phyloP scores from a whole-genome alignment of 768 basidiomycete species.

The Dacryopinax spathularia region DNA sequence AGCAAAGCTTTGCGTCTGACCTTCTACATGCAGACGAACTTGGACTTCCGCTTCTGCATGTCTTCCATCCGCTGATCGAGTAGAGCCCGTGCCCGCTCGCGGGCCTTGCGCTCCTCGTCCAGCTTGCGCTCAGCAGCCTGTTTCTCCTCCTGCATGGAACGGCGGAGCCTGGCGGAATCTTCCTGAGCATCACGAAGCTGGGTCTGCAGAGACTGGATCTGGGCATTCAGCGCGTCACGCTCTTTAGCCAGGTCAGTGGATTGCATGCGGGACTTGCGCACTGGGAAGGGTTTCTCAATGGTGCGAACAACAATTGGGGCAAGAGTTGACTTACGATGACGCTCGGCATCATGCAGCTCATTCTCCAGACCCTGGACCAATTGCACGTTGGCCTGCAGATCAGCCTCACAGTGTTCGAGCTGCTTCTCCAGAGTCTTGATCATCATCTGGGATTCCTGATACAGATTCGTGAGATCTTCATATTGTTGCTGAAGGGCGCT shows the following conservation, averaged over 20 bases:
- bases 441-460: slow-evolving; percentile 73
- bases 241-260: slow-evolving; percentile 79
- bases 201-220: slow-evolving; percentile 50
- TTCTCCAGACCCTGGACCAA: slow-evolving; percentile 71
- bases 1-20: not conserved
- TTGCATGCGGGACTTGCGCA: slow-evolving; percentile 88
- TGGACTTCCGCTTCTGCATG: slow-evolving; percentile 69
- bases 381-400: slow-evolving; percentile 84
- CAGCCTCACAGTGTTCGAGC: slow-evolving; percentile 80
- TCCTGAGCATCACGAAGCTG: slow-evolving; percentile 67
- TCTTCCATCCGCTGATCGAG: slow-evolving; percentile 82
- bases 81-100: slow-evolving; percentile 76
- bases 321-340: slow-evolving; percentile 53
- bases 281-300: slow-evolving; percentile 26
- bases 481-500: not conserved
- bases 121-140: slow-evolving; percentile 68
- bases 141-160: slow-evolving; percentile 77
- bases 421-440: slow-evolving; percentile 91
- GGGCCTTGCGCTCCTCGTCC: slow-evolving; percentile 76
- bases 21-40: slow-evolving; percentile 75
- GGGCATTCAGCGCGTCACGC: slow-evolving; percentile 55
- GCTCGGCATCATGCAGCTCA: slow-evolving; percentile 80
- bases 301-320: slow-evolving; percentile 5
- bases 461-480: not conserved
- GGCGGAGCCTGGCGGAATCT: slow-evolving; percentile 62